A percentile compares a stretch with the other conserved stretches of the same genome.
These are phyloP conservation scores for Syncephalastrum monosporum DNA, from an alignment of 371 early-diverging fungal species.

Conservation along the genomic window DNA sequence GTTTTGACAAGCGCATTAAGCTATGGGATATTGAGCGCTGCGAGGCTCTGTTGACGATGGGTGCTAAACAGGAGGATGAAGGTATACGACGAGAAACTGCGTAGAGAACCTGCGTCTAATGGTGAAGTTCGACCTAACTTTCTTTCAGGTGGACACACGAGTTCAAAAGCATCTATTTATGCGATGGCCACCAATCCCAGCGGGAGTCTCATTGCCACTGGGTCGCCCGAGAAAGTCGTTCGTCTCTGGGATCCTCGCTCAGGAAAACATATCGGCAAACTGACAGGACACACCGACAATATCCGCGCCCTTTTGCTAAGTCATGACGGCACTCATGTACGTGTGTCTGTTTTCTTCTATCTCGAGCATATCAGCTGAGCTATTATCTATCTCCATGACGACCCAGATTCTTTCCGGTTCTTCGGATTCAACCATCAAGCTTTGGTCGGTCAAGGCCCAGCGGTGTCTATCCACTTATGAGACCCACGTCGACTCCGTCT, in stretches of 20 bases:
- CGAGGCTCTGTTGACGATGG: slow-evolving; percentile 26
- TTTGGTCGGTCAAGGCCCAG: slow-evolving; percentile 90
- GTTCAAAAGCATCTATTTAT: slow-evolving; percentile 71
- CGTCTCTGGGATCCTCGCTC: slow-evolving; percentile 88
- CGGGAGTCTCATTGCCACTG: slow-evolving; percentile 74
- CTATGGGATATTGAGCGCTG: slow-evolving; percentile 82
- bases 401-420: slow-evolving; percentile 86
- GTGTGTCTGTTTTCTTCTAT: slow-evolving; percentile 1
- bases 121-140: neutral
- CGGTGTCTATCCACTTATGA: slow-evolving; percentile 86
- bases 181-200: slow-evolving; percentile 71
- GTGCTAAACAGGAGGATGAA: slow-evolving; percentile 8
- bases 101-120: neutral
- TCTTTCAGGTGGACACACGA: slow-evolving; percentile 17
- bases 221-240: slow-evolving; percentile 89
- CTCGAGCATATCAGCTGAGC: neutral
- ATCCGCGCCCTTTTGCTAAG: slow-evolving; percentile 86
- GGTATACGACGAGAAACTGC: neutral
- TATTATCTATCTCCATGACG: neutral
- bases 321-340: slow-evolving; percentile 83
- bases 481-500: slow-evolving; percentile 87
- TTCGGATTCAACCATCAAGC: slow-evolving; percentile 86
- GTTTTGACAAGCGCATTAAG: slow-evolving; percentile 86
- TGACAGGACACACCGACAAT: slow-evolving; percentile 93
- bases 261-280: slow-evolving; percentile 69